Base-by-base conservation (phyloP, 2,329 filamentous ascomycete species). In the Dothidotthia symphoricarpi region DNA sequence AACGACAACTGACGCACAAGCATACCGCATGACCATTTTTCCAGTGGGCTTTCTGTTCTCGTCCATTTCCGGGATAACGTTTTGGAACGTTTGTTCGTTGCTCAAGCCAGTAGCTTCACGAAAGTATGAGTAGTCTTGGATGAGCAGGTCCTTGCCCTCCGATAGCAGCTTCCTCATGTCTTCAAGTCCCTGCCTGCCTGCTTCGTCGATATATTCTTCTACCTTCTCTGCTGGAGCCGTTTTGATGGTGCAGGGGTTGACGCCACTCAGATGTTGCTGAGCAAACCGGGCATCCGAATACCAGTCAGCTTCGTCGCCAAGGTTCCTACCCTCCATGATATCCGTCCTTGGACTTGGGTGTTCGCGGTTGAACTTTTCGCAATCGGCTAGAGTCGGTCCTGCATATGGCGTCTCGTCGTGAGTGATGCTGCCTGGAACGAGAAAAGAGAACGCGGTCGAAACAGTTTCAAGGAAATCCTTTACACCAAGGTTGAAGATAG, bases 111-210 rank as follows among this genome's bases (percentile, higher is more conserved):
- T 43, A 9, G 41, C 41, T 14, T 36, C 13, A 13, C 41, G 36
- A 16, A 43, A 43, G 29, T 43, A 43, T 6, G 41, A 43, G n/a
- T 43, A 43, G 22, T 43, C 41, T 11, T 43, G 36, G 11, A 43
- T 34, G 10, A 39, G 34, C 3, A 43, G 12, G 6, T 39, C 41
- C 4, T 17, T 24, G 6, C 26, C 16, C 3, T 24, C 32, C 14
- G 27, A 39, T 8, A 43, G 41, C n/a, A 39, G 15, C 16, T 28
- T 28, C 4, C 16, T 10, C 29, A 43, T 34, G 3, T 15, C 9
- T 7, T 30, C 22, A 3, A 43, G 36, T 2, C 30, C 27, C 10
- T 43, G 41, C 16, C 31, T 43, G 7, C 11, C 14, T 16, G 41
- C 32, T 28, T 43, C 41, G 2, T 34, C 24, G 1, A 33, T 16